These are phyloP conservation scores for Aspergillus fructus DNA, from an alignment of 2,329 filamentous ascomycete species.

Conservation along the genomic window DNA sequence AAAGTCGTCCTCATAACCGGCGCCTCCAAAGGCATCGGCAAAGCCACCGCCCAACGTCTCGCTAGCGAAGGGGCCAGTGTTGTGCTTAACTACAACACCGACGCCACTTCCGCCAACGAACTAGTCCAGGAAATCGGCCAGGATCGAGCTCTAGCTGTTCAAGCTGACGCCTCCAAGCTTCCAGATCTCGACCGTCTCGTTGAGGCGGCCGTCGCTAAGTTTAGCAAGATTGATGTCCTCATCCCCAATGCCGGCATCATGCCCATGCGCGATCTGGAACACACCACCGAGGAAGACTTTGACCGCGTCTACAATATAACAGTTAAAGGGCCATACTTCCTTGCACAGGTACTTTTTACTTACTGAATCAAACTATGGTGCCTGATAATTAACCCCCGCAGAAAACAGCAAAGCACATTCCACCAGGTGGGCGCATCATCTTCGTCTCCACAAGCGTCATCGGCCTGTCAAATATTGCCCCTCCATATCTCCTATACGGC, in stretches of 20 bases:
- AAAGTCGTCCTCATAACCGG: constrained; percentile 43
- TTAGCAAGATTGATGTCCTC: constrained; percentile 59
- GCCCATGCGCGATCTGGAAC: constrained; percentile 50
- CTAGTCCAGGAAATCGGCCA: constrained; percentile 50
- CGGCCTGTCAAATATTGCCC: constrained; percentile 40
- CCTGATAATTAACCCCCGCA: background rate
- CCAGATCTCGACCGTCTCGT: constrained; percentile 52
- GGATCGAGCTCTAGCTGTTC: constrained; percentile 52
- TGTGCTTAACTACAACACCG: constrained; percentile 58
- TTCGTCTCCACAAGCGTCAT: constrained; percentile 52
- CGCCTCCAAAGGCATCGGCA: constrained; percentile 43
- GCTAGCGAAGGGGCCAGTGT: constrained; percentile 44
- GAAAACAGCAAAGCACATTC: constrained; percentile 53
- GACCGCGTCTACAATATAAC: constrained; percentile 53
- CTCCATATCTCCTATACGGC: constrained; percentile 54
- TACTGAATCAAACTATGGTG: background rate
- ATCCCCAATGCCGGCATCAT: constrained; percentile 58
- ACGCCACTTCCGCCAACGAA: constrained; percentile 54
- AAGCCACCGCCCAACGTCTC: constrained; percentile 38
- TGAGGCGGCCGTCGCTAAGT: constrained; percentile 48
- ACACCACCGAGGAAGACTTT: constrained; percentile 53
- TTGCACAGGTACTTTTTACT: constrained; percentile 31
- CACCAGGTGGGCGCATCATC: constrained; percentile 50
- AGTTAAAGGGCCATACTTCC: constrained; percentile 59
- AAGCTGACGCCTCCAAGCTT: constrained; percentile 55